Evolutionary conservation across 1,284 basidiomycete genomes (phyloP), one percentile per base, ranked within the genome.

Genomic region (Ganoderma resinaceum): DNA sequence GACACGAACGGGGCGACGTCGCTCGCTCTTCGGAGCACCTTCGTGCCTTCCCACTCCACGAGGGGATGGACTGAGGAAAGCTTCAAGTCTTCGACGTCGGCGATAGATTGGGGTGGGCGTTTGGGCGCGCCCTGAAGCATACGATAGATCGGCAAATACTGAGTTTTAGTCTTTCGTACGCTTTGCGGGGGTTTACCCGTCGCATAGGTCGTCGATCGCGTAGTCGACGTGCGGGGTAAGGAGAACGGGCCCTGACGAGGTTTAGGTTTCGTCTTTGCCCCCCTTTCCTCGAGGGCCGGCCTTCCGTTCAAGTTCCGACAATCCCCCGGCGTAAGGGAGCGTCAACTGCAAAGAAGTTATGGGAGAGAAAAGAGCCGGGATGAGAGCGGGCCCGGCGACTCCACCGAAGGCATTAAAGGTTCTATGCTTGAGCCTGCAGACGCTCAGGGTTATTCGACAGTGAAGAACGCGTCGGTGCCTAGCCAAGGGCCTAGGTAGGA

Each of bases 21-120:
- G 73, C 73, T 72, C 64, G 8, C 71, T 72, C 61, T 64, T 74
- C 73, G 73, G 73, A 64, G 49, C 63, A 68, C 65, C 31, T 62
- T 42, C 40, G n/a, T 55, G 18, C 40, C 61, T 70, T 70, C 72
- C 60, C 68, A 69, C 72, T 67, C 72, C 70, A 73, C 49, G 65
- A 43, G 61, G 57, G 62, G 53, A 63, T 66, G 42, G 31, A 43
- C 62, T 31, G 38, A 67, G 33, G 60, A 31, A 65, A 43, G 7
- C 11, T 35, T 31, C n/a, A 38, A 35, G 37, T 29, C 57, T 38
- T 52, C 62, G 57, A 38, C 12, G 62, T 42, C n/a, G 20, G 55
- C 35, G 55, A 60, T 53, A 53, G 31, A 43, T 61, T 38, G 57
- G 65, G 43, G 57, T 49, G 26, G 40, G 37, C 23, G 29, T 38